Percentiles rank a stretch among this genome's conserved stretches.
Evolutionary conservation across 2,329 filamentous ascomycete genomes (phyloP).

Genomic region (Nigrospora sphaerica): DNA sequence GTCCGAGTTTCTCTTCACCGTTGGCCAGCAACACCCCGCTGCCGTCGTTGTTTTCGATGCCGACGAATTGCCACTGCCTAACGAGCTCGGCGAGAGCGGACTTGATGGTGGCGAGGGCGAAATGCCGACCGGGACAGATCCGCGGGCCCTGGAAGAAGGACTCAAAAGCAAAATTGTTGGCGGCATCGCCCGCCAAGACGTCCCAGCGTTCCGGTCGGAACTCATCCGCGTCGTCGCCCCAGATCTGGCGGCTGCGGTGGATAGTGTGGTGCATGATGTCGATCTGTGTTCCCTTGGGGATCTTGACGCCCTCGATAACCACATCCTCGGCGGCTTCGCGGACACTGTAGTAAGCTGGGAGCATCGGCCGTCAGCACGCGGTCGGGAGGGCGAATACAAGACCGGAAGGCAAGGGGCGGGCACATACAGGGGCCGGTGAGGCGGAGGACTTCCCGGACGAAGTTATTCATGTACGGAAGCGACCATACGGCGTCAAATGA

Average conservation of each 20-base stretch:
- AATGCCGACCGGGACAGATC: conserved; percentile 16
- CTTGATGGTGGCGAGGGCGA: conserved; percentile 17
- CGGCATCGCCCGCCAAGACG: conserved; percentile 4
- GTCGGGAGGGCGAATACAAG: background rate
- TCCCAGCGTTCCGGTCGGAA: conserved; percentile 18
- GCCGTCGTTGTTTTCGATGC: conserved; percentile 6
- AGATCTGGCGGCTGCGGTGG: conserved; percentile 10
- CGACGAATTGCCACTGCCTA: conserved; percentile 11
- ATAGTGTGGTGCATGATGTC: conserved; percentile 11
- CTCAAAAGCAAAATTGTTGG: conserved; percentile 22
- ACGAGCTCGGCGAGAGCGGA: conserved; percentile 15
- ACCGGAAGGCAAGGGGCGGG: background rate
- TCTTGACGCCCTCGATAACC: conserved; percentile 12
- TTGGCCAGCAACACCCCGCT: too few species aligned
- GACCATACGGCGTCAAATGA: conserved; percentile 18
- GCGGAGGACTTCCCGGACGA: conserved; percentile 26
- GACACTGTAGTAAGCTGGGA: background rate
- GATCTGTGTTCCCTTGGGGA: conserved; percentile 17
- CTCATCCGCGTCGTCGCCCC: conserved; percentile 10
- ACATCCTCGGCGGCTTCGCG: conserved; percentile 13
- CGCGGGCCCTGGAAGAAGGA: conserved; percentile 19
- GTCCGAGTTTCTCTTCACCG: too few species aligned
- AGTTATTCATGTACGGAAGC: conserved; percentile 25
- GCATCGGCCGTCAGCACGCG: too few species aligned
- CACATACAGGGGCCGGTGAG: conserved; percentile 22